phyloP scores from a whole-genome alignment of 495 filamentous ascomycete species.

The Neurospora pannonica region DNA sequence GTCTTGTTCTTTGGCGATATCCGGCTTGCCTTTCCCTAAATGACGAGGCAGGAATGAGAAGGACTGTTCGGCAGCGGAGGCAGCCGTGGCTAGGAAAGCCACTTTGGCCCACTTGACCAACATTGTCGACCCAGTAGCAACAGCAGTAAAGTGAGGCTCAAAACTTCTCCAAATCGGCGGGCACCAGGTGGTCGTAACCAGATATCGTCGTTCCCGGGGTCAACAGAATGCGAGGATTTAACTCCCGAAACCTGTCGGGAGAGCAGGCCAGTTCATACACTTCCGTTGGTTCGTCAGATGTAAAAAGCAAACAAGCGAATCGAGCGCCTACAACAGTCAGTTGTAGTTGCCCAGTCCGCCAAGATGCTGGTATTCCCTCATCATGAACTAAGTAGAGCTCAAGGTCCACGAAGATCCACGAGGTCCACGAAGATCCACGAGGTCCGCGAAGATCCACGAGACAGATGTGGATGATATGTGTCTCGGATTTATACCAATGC shows the following conservation, averaged over 20 bases:
- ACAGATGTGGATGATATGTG: neutral
- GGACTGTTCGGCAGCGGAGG: neutral
- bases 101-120: conserved; percentile 4
- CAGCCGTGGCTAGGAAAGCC: conserved; percentile 3
- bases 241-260: neutral
- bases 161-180: neutral
- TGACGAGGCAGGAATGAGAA: conserved; percentile 1
- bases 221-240: neutral
- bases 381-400: neutral
- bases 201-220: neutral
- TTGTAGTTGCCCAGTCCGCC: neutral
- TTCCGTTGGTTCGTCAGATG: neutral
- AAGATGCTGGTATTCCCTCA: neutral
- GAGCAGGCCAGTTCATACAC: neutral
- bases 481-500: neutral
- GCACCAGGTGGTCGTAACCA: neutral
- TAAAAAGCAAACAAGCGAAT: neutral
- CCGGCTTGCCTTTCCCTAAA: neutral
- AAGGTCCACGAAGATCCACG: neutral
- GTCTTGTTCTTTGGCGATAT: neutral
- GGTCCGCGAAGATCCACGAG: neutral
- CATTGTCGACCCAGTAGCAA: neutral
- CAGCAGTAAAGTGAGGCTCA: neutral
- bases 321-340: neutral
- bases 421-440: neutral